A percentile compares a stretch with the other conserved stretches of the same genome.
phyloP scores from a whole-genome alignment of 2,329 filamentous ascomycete species.

The Cytospora piceae region DNA sequence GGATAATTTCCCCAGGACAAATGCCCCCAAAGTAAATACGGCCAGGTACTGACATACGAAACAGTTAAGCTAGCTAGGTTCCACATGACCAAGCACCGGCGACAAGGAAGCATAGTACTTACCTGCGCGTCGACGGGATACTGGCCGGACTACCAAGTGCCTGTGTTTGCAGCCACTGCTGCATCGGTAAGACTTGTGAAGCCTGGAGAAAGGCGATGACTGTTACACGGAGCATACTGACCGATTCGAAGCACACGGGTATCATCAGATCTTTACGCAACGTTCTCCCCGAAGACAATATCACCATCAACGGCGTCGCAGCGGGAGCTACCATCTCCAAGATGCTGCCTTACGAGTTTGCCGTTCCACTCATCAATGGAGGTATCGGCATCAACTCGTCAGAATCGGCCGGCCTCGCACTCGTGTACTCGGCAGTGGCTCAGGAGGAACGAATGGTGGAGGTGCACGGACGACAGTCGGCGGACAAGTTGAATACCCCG shows the following conservation, averaged over 20 bases:
- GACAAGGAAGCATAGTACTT: not conserved
- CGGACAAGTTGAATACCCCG: constrained; percentile 5
- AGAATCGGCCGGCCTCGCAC: constrained; percentile 40
- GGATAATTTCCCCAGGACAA: too few relatives aligned
- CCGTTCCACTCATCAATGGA: constrained; percentile 37
- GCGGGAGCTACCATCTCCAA: constrained; percentile 42
- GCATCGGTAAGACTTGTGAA: not conserved
- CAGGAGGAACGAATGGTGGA: constrained; percentile 39
- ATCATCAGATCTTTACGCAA: constrained; percentile 39
- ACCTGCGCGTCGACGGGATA: constrained; percentile 1
- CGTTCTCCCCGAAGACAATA: constrained; percentile 33
- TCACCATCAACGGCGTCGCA: constrained; percentile 46
- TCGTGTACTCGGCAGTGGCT: constrained; percentile 44
- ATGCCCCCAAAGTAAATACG: not conserved
- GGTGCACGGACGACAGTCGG: constrained; percentile 41
- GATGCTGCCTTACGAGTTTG: constrained; percentile 38
- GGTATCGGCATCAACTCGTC: constrained; percentile 41
- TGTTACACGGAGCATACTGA: not conserved
- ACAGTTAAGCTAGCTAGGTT: not conserved
- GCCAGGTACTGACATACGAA: not conserved
- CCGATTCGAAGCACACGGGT: constrained; percentile 5
- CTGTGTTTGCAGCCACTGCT: not conserved
- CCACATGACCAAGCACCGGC: not conserved
- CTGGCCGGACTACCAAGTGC: constrained; percentile 3
- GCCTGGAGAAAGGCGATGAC: not conserved